Evolutionary conservation across 768 basidiomycete species (phyloP).

Genomic region (Boletus speciosus): DNA sequence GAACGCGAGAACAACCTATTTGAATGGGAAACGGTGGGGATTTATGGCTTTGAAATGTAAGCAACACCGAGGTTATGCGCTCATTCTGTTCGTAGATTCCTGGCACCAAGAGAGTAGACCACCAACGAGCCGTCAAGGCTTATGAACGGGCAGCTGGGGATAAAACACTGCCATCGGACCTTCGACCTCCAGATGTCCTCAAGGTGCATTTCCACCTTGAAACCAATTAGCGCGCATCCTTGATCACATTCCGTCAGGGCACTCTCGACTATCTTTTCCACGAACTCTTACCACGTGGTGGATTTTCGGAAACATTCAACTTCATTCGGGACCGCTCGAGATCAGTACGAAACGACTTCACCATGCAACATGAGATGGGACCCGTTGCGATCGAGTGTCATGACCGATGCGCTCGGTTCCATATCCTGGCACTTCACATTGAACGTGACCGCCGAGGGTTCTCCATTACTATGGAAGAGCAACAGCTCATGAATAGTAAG

Average conservation of each 20-base stretch:
- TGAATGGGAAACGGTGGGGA: slow-evolving; percentile 76
- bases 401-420: slow-evolving; percentile 91
- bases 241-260: slow-evolving; percentile 40
- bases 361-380: slow-evolving; percentile 83
- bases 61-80: slow-evolving; percentile 10
- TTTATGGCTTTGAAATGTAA: slow-evolving; percentile 1
- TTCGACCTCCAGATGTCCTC: slow-evolving; percentile 82
- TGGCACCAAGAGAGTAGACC: slow-evolving; percentile 83
- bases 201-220: slow-evolving; percentile 44
- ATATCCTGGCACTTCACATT: slow-evolving; percentile 77
- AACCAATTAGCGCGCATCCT: background rate
- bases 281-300: slow-evolving; percentile 64
- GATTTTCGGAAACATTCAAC: slow-evolving; percentile 66
- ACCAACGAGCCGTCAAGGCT: slow-evolving; percentile 85
- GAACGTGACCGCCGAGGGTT: slow-evolving; percentile 56
- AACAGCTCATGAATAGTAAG: slow-evolving; percentile 90
- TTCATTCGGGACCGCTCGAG: slow-evolving; percentile 94
- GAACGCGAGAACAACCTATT: slow-evolving; percentile 88
- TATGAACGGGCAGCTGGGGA: slow-evolving; percentile 95
- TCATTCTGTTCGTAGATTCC: slow-evolving; percentile 58
- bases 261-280: slow-evolving; percentile 94
- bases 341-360: slow-evolving; percentile 89
- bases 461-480: slow-evolving; percentile 71
- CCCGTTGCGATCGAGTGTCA: slow-evolving; percentile 81
- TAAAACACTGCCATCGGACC: slow-evolving; percentile 85